These are phyloP conservation scores for Leccinum uliginosum DNA, from an alignment of 768 basidiomycete species.

Conservation along the genomic window DNA sequence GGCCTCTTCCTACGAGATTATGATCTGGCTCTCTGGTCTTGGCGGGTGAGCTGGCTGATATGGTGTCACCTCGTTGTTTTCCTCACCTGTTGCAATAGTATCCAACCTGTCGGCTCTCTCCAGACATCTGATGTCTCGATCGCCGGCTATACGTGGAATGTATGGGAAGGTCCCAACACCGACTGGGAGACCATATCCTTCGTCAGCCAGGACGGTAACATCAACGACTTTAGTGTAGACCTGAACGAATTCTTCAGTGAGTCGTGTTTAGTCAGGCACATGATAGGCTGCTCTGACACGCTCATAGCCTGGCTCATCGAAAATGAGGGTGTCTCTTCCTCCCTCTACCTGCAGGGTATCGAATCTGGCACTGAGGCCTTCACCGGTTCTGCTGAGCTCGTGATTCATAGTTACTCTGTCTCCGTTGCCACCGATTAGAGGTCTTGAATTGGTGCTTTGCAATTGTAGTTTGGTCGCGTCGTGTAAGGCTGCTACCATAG, in stretches of 20 bases:
- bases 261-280: slow-evolving; percentile 8
- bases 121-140: slow-evolving; percentile 38
- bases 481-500: no score
- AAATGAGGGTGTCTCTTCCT: slow-evolving; percentile 44
- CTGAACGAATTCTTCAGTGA: slow-evolving; percentile 53
- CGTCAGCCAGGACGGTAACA: slow-evolving; percentile 43
- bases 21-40: slow-evolving; percentile 58
- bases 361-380: slow-evolving; percentile 56
- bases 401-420: slow-evolving; percentile 41
- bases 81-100: slow-evolving; percentile 29
- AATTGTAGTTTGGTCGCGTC: neutral
- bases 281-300: neutral
- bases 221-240: slow-evolving; percentile 49
- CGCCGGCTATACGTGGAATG: slow-evolving; percentile 50
- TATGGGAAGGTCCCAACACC: slow-evolving; percentile 51
- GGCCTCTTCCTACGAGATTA: slow-evolving; percentile 52
- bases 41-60: slow-evolving; percentile 39
- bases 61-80: neutral
- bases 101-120: slow-evolving; percentile 52
- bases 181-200: slow-evolving; percentile 58
- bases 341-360: slow-evolving; percentile 49
- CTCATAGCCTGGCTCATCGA: slow-evolving; percentile 41
- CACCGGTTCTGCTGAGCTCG: slow-evolving; percentile 44
- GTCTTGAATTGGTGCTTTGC: neutral
- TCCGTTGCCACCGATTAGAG: slow-evolving; percentile 23